Evolutionary conservation across 2,329 filamentous ascomycete species (phyloP).

Genomic region (Colletotrichum chlorophyti): DNA sequence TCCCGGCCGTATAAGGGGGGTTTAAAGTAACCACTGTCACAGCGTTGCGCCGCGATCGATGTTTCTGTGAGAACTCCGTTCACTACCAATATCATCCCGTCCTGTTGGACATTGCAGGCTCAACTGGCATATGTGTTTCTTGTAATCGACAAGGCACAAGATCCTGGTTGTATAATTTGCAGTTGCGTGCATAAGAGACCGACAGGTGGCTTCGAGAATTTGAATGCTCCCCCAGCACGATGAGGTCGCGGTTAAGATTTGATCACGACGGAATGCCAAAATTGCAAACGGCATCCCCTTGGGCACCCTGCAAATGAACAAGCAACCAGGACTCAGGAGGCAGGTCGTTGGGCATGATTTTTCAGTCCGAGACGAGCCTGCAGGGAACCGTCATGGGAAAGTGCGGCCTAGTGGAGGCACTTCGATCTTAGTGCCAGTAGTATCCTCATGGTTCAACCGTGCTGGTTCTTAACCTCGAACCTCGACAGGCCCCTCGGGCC

Average conservation of each 20-base stretch:
- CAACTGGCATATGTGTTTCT: neutral
- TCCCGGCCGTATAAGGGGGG: slow-evolving; percentile 1
- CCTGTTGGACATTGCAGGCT: neutral
- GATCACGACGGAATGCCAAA: slow-evolving; percentile 6
- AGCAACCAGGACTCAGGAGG: neutral
- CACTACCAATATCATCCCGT: too few relatives aligned
- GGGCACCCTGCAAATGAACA: neutral
- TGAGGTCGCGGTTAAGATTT: slow-evolving; percentile 7
- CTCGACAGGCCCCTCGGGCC: neutral
- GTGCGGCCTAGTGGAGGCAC: neutral
- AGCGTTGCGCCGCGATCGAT: neutral
- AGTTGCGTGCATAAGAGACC: slow-evolving; percentile 11
- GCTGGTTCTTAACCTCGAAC: neutral
- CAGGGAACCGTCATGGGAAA: neutral
- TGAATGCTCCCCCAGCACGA: slow-evolving; percentile 6
- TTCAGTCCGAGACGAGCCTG: neutral
- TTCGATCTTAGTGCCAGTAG: slow-evolving; percentile 4
- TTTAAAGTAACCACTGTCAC: neutral
- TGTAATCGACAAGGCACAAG: neutral
- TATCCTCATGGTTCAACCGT: too few relatives aligned
- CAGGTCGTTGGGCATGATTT: neutral
- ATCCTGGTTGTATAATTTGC: slow-evolving; percentile 1
- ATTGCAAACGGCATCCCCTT: neutral
- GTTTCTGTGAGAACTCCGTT: too few relatives aligned
- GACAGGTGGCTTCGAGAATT: slow-evolving; percentile 6